These are phyloP conservation scores for Candida sanyiensis DNA, from an alignment of 805 yeast genomes.

Conservation along the genomic window DNA sequence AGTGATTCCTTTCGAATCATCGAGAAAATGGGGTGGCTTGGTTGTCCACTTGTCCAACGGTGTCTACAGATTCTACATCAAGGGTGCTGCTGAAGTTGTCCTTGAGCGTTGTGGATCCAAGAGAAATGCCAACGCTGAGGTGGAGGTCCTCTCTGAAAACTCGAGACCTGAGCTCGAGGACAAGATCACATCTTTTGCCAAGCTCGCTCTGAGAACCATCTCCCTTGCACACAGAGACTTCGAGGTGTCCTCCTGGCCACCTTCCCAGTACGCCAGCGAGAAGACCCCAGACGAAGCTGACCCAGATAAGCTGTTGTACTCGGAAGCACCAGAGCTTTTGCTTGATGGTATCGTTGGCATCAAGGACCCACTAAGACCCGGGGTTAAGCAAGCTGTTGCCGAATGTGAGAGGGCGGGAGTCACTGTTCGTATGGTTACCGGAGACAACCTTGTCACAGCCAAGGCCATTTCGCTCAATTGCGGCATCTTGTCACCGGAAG, in stretches of 20 bases:
- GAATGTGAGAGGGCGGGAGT: constrained; percentile 91
- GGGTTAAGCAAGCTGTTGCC: constrained; percentile 83
- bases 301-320: constrained; percentile 36
- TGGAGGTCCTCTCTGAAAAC: constrained; percentile 27
- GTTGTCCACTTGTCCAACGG: constrained; percentile 45
- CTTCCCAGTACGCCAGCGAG: constrained; percentile 36
- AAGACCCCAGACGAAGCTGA: constrained; percentile 36
- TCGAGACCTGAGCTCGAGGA: constrained; percentile 28
- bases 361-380: constrained; percentile 88
- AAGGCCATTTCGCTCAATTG: constrained; percentile 84
- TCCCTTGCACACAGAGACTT: constrained; percentile 81
- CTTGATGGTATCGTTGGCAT: constrained; percentile 83
- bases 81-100: constrained; percentile 94
- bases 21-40: constrained; percentile 88
- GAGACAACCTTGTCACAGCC: constrained; percentile 91
- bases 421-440: constrained; percentile 95
- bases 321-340: constrained; percentile 34
- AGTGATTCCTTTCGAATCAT: constrained; percentile 84
- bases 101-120: constrained; percentile 50
- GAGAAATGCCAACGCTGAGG: constrained; percentile 28
- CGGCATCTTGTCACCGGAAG: constrained; percentile 54
- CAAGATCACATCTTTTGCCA: constrained; percentile 56
- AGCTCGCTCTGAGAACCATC: constrained; percentile 78
- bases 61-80: constrained; percentile 57
- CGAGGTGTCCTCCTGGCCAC: constrained; percentile 58